phyloP scores from a whole-genome alignment of 1,284 basidiomycete genomes.

The Volvariella surrecta region DNA sequence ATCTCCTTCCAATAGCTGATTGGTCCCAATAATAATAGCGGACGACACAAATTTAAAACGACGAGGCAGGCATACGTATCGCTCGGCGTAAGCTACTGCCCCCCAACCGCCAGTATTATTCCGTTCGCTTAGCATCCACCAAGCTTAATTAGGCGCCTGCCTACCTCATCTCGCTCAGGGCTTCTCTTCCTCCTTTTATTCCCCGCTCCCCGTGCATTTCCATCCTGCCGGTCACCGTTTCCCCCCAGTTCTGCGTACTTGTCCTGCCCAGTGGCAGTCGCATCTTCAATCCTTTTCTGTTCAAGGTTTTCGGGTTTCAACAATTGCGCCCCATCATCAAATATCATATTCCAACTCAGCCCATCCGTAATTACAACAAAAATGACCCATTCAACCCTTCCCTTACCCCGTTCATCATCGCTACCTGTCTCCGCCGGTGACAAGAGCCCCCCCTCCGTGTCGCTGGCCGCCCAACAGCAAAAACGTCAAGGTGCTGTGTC shows the following conservation, averaged over 20 bases:
- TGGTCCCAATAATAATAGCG: background rate
- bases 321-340: no score
- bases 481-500: constrained; percentile 16
- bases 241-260: background rate
- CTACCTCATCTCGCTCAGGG: no score
- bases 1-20: no score
- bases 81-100: no score
- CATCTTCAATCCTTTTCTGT: background rate
- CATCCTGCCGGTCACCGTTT: background rate
- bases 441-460: no score
- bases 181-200: constrained; percentile 12
- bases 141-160: no score
- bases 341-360: background rate
- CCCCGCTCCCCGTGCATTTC: background rate
- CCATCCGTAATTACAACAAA: background rate
- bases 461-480: constrained; percentile 12
- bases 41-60: background rate
- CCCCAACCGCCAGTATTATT: no score
- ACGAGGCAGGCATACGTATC: no score
- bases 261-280: no score
- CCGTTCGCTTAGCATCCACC: no score
- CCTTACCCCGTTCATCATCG: constrained; percentile 19
- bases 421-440: constrained; percentile 17
- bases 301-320: no score
- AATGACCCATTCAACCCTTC: constrained; percentile 14